phyloP scores from a whole-genome alignment of 2,329 filamentous ascomycete species.

The Paraphoma sp. region DNA sequence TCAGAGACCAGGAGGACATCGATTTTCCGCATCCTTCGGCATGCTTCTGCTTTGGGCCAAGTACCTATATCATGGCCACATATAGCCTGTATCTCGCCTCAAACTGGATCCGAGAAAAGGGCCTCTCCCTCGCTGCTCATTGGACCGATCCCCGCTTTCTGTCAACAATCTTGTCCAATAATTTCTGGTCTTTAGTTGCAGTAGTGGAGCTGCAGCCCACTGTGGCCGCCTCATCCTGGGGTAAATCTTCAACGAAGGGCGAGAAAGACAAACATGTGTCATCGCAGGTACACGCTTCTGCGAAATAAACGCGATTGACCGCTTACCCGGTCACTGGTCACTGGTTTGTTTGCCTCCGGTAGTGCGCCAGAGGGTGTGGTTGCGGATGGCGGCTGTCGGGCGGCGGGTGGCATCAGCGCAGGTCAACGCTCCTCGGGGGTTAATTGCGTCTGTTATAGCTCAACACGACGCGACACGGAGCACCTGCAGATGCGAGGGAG shows the following conservation, averaged over 20 bases:
- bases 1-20: not conserved
- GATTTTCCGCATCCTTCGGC: not conserved
- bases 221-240: not conserved
- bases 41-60: constrained; percentile 2
- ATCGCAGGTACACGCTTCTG: not conserved
- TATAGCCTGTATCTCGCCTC: constrained; percentile 19
- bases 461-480: constrained; percentile 6
- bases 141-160: constrained; percentile 11
- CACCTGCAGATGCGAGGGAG: constrained; percentile 10
- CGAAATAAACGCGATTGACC: constrained; percentile 5
- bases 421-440: constrained; percentile 16
- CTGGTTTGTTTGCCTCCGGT: constrained; percentile 5
- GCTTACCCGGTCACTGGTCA: constrained; percentile 14
- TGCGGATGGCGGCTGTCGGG: constrained; percentile 3
- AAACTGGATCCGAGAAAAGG: constrained; percentile 7
- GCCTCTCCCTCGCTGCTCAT: constrained; percentile 6
- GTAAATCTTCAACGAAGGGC: not conserved
- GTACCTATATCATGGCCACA: constrained; percentile 20
- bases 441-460: constrained; percentile 12
- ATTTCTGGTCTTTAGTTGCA: not conserved
- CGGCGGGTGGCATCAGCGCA: constrained; percentile 4
- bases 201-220: constrained; percentile 7
- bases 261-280: not conserved
- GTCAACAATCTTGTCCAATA: constrained; percentile 11
- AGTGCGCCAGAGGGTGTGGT: constrained; percentile 2